Percentiles rank a stretch among this genome's conserved stretches.
phyloP scores from a whole-genome alignment of 805 yeast genomes.

The Candida maltosa region DNA sequence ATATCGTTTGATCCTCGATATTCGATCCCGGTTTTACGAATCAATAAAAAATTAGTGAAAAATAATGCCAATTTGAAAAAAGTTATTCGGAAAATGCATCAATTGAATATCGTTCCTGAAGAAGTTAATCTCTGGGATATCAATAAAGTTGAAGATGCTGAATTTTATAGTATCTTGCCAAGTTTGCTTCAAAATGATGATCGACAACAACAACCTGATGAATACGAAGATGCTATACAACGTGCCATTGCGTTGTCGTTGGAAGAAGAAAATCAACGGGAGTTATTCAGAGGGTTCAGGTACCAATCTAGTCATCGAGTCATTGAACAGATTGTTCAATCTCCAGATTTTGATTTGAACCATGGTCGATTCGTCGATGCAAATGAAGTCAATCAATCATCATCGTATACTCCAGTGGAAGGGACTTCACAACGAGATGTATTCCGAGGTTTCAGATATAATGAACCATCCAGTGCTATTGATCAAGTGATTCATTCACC shows the following conservation, averaged over 20 bases:
- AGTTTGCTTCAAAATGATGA: conserved; percentile 8
- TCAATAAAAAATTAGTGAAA: conserved; percentile 17
- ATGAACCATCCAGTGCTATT: too few species aligned
- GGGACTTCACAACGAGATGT: conserved; percentile 4
- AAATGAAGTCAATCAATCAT: background rate
- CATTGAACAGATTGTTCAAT: background rate
- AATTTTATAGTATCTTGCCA: conserved; percentile 22
- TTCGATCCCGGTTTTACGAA: conserved; percentile 19
- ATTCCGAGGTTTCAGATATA: conserved; percentile 5
- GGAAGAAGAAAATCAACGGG: conserved; percentile 3
- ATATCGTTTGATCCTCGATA: conserved; percentile 26
- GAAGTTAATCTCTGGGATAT: conserved; percentile 22
- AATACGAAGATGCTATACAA: conserved; percentile 3
- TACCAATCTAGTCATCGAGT: background rate
- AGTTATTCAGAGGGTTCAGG: conserved; percentile 4
- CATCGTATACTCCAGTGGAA: too few species aligned
- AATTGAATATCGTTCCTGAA: conserved; percentile 20
- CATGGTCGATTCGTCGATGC: background rate
- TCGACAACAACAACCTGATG: conserved; percentile 2
- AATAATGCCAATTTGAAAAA: conserved; percentile 8
- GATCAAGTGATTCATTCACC: too few species aligned
- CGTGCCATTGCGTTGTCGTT: conserved; percentile 4
- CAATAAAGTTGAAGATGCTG: conserved; percentile 24
- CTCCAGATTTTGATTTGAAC: too few species aligned
- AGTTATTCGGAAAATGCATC: conserved; percentile 16